Conservation (phyloP, 257 asterid species). For the Leptodermis oblonga region DNA sequence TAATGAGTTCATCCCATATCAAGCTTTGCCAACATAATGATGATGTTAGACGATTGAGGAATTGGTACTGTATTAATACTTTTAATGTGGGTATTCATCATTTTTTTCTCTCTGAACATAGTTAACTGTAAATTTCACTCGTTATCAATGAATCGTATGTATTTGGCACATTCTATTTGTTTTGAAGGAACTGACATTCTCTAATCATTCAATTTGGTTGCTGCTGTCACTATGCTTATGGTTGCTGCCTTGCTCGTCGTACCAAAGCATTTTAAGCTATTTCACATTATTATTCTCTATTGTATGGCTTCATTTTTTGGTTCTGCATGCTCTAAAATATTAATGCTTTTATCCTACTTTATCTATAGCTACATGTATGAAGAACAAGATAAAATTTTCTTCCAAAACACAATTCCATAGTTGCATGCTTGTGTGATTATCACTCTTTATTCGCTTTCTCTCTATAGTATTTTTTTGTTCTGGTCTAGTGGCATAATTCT, state of each 20-base stretch:
- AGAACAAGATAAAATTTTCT: not conserved
- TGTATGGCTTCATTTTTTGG: not conserved
- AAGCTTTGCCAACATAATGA: conserved; percentile 4
- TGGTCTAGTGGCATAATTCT: not conserved
- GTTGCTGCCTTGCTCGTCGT: not conserved
- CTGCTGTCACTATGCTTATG: not conserved
- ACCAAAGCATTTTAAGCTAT: not conserved
- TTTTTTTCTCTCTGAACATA: not conserved
- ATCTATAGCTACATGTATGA: not conserved
- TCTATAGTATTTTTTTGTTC: not conserved
- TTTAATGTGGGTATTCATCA: conserved; percentile 14
- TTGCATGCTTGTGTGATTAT: not conserved
- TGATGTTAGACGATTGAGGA: conserved; percentile 12
- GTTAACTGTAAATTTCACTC: not conserved
- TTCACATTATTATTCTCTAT: not conserved
- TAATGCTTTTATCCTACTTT: not conserved
- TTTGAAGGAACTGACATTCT: not conserved
- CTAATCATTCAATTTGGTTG: not conserved
- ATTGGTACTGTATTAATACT: conserved; percentile 4
- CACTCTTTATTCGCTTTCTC: not conserved
- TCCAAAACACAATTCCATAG: not conserved
- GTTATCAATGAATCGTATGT: not conserved
- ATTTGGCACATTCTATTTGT: not conserved
- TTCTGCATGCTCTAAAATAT: not conserved
- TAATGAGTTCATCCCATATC: conserved; percentile 7